Conservation (phyloP, 768 basidiomycete genomes). For the Serpula lacrymans region DNA sequence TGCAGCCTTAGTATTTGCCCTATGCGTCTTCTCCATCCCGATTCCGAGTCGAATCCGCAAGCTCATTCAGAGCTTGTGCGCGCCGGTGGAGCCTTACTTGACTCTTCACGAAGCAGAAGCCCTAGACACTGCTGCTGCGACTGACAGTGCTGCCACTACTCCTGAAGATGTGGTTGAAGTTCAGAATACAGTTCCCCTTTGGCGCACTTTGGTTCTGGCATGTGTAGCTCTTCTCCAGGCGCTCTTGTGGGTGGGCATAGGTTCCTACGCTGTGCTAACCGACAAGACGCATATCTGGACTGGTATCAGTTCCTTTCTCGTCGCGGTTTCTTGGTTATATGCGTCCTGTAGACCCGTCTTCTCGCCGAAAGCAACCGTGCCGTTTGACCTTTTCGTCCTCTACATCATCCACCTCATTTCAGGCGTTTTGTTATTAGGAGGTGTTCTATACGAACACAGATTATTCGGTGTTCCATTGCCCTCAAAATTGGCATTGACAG, state of each 20-base stretch:
- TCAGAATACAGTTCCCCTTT: constrained; percentile 40
- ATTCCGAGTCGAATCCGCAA: constrained; percentile 13
- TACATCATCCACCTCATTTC: constrained; percentile 48
- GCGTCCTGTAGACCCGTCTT: constrained; percentile 53
- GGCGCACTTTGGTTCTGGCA: constrained; percentile 58
- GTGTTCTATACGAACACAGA: constrained; percentile 47
- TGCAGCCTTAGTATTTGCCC: constrained; percentile 40
- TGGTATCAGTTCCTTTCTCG: constrained; percentile 40
- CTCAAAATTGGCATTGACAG: constrained; percentile 17
- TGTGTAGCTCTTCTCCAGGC: constrained; percentile 54
- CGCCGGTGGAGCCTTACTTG: constrained; percentile 38
- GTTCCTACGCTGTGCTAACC: constrained; percentile 50
- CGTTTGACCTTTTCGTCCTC: constrained; percentile 59
- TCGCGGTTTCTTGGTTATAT: constrained; percentile 65
- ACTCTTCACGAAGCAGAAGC: constrained; percentile 57
- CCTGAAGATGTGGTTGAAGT: not conserved
- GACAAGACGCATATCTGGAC: constrained; percentile 30
- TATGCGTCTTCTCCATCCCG: constrained; percentile 38
- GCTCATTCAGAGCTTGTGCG: constrained; percentile 14
- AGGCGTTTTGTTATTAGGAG: constrained; percentile 49
- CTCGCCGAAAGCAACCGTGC: constrained; percentile 53
- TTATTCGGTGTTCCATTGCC: constrained; percentile 44
- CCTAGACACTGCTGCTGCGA: constrained; percentile 27
- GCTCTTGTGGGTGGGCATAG: constrained; percentile 56
- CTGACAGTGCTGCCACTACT: constrained; percentile 16